Percentiles rank a stretch among this genome's conserved stretches.
Conservation (phyloP, 805 yeast species). For the Barnettozyma wickerhamii region DNA sequence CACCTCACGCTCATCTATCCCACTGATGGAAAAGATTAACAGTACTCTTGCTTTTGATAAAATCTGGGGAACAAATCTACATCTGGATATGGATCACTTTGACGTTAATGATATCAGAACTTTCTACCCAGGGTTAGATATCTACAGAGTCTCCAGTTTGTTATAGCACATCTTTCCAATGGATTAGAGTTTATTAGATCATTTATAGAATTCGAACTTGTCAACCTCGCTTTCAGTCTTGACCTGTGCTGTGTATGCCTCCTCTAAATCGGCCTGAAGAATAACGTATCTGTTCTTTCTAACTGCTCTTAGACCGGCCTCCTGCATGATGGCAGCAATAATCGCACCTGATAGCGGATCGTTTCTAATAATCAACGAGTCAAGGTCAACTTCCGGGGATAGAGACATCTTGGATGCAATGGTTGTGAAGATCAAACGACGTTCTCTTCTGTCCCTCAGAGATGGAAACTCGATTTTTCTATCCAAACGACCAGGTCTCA, state of each 20-base stretch:
- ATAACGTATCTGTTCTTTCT: constrained; percentile 97
- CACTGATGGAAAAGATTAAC: constrained; percentile 15
- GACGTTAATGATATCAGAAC: constrained; percentile 44
- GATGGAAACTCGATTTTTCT: constrained; percentile 97
- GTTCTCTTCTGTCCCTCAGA: constrained; percentile 93
- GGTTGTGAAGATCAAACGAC: constrained; percentile 93
- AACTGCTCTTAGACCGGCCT: constrained; percentile 98
- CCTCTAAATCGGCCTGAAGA: constrained; percentile 93
- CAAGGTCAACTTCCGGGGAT: constrained; percentile 97
- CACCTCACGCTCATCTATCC: constrained; percentile 24
- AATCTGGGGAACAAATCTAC: constrained; percentile 39
- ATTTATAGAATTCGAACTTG: constrained; percentile 96
- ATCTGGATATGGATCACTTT: constrained; percentile 72
- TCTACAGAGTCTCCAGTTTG: constrained; percentile 36
- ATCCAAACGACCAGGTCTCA: constrained; percentile 98
- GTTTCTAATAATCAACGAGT: constrained; percentile 89
- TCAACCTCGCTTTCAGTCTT: constrained; percentile 94
- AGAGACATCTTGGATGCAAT: constrained; percentile 96
- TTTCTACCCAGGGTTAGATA: constrained; percentile 58
- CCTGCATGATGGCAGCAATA: constrained; percentile 99
- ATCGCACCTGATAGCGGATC: constrained; percentile 97
- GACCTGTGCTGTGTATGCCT: constrained; percentile 95
- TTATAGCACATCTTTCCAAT: neutral
- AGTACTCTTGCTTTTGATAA: constrained; percentile 13
- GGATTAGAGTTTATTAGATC: constrained; percentile 7